phyloP scores from a whole-genome alignment of 179 eudicot genomes.

The Pouteria campechiana region DNA sequence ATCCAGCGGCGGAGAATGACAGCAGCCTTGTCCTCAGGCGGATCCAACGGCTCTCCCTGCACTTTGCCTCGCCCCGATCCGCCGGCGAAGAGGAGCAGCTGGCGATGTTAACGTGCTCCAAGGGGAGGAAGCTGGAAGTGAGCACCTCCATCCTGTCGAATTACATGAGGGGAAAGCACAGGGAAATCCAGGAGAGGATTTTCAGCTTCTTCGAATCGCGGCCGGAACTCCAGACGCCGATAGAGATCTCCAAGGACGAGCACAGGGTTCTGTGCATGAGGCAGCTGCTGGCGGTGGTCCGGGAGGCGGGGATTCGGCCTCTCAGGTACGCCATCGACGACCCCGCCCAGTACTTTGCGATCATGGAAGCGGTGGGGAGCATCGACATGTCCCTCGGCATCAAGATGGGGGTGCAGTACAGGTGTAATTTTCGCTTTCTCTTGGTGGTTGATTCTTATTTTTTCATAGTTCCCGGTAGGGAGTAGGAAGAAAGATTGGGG shows the following conservation, averaged over 20 bases:
- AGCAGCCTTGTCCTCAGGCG: constrained; percentile 19
- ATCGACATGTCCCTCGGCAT: constrained; percentile 84
- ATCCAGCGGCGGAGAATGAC: constrained; percentile 13
- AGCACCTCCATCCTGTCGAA: constrained; percentile 26
- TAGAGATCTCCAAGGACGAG: constrained; percentile 66
- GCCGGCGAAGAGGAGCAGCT: background rate
- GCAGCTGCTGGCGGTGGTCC: constrained; percentile 58
- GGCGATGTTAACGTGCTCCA: constrained; percentile 22
- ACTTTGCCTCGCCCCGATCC: constrained; percentile 23
- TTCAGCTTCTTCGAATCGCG: constrained; percentile 46
- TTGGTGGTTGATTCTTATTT: no score
- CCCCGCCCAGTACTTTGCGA: constrained; percentile 65
- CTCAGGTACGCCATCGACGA: constrained; percentile 51
- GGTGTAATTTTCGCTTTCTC: constrained; percentile 16
- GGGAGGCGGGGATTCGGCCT: constrained; percentile 58
- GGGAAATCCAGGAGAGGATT: constrained; percentile 58
- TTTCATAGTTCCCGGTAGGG: no score
- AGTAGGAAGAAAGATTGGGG: no score
- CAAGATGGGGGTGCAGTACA: constrained; percentile 89
- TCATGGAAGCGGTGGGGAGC: constrained; percentile 76
- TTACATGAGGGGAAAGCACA: constrained; percentile 70
- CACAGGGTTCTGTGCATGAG: constrained; percentile 64
- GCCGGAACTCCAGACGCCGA: constrained; percentile 72
- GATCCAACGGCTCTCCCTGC: constrained; percentile 41
- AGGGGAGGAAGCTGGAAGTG: constrained; percentile 26